Conservation (phyloP, 176 grass and related monocot genomes). For the Aegilops umbellulata region DNA sequence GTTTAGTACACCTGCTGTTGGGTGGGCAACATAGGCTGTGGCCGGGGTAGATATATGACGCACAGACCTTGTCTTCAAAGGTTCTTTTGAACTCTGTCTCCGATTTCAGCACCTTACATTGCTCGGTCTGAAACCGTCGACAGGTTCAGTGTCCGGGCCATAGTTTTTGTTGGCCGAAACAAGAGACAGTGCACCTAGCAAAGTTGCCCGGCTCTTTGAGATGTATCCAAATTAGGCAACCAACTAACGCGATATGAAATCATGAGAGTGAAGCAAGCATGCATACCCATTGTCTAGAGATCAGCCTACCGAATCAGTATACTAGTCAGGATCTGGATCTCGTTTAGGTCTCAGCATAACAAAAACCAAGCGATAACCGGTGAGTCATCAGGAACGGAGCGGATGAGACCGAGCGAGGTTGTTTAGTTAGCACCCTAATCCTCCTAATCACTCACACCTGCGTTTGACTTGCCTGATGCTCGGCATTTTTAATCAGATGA, state of each 20-base stretch:
- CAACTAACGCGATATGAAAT: neutral
- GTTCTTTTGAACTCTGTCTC: neutral
- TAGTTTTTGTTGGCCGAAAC: neutral
- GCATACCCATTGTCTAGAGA: neutral
- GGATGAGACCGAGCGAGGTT: conserved; percentile 9
- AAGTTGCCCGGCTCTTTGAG: neutral
- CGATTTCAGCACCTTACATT: neutral
- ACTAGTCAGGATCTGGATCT: neutral
- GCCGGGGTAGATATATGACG: neutral
- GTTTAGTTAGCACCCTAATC: neutral
- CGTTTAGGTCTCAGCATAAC: neutral
- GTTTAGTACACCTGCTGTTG: conserved; percentile 19
- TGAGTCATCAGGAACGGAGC: neutral
- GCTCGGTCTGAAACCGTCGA: neutral
- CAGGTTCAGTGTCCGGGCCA: neutral
- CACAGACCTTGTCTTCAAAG: neutral
- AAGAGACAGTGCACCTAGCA: neutral
- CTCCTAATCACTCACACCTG: neutral
- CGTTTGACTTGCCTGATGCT: neutral
- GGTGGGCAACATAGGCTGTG: neutral
- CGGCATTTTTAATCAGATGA: neutral
- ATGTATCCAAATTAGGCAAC: neutral
- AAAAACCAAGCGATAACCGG: neutral
- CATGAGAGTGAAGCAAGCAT: neutral
- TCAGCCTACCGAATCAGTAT: conserved; percentile 6